Evolutionary conservation across 768 basidiomycete genomes (phyloP).

Genomic region (Suillus lakei): DNA sequence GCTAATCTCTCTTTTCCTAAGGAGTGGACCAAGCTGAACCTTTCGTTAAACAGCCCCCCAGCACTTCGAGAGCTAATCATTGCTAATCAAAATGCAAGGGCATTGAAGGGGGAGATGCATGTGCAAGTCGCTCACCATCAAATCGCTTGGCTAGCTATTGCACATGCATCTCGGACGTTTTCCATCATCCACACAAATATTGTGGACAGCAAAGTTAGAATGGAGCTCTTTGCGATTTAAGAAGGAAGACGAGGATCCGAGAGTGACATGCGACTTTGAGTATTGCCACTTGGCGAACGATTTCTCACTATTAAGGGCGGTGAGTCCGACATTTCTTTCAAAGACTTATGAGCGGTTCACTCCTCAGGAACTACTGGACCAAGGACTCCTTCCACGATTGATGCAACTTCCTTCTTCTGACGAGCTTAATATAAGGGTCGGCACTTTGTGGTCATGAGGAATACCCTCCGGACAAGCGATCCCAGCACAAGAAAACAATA

Average conservation of each 20-base stretch:
- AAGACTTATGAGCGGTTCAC: slow-evolving; percentile 1
- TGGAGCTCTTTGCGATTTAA: slow-evolving; percentile 64
- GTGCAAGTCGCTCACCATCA: too few relatives aligned
- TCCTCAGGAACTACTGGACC: slow-evolving; percentile 58
- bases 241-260: slow-evolving; percentile 65
- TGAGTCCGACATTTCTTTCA: slow-evolving; percentile 40
- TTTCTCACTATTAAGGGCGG: slow-evolving; percentile 78
- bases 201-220: slow-evolving; percentile 80
- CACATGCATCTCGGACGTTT: too few relatives aligned
- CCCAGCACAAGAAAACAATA: slow-evolving; percentile 64
- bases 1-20: too few relatives aligned
- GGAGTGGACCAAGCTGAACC: too few relatives aligned
- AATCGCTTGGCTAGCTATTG: too few relatives aligned
- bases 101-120: too few relatives aligned
- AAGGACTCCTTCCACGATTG: slow-evolving; percentile 69
- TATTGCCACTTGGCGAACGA: slow-evolving; percentile 85
- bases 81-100: too few relatives aligned
- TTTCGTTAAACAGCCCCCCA: too few relatives aligned
- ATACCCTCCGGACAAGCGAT: slow-evolving; percentile 69
- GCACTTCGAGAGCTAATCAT: too few relatives aligned
- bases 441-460: slow-evolving; percentile 87
- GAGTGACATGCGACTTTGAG: slow-evolving; percentile 76
- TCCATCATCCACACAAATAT: slow-evolving; percentile 83
- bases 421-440: slow-evolving; percentile 64
- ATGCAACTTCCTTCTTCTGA: slow-evolving; percentile 57